Conservation (phyloP, 2,329 filamentous ascomycete genomes). For the Penicillium paneum region DNA sequence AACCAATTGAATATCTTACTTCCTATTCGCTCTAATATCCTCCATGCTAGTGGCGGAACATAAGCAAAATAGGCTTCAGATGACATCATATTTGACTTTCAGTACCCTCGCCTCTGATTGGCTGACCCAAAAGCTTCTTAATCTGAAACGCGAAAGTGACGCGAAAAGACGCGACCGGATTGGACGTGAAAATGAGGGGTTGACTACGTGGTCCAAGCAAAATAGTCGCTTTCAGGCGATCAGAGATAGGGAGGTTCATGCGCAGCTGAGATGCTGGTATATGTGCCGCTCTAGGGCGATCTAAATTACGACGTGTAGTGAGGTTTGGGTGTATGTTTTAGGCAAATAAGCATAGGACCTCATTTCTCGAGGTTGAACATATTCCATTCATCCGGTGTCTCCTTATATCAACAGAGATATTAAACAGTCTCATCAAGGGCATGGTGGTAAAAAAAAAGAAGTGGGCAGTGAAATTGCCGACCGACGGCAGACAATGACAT, state of each 20-base stretch:
- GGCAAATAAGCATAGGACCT: neutral
- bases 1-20: neutral
- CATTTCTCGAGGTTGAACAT: neutral
- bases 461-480: neutral
- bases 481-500: neutral
- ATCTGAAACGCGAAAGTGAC: constrained; percentile 13
- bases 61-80: neutral
- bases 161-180: constrained; percentile 8
- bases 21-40: neutral
- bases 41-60: neutral
- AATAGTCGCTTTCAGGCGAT: neutral
- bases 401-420: neutral
- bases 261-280: neutral
- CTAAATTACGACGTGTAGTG: neutral
- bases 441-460: neutral
- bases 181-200: constrained; percentile 1
- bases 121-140: neutral
- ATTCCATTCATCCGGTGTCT: neutral
- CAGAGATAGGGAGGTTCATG: neutral
- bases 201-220: neutral
- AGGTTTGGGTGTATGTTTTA: neutral
- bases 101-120: neutral
- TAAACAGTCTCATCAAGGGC: neutral
- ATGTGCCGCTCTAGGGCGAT: neutral
- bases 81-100: neutral